Conservation (phyloP, 2,329 filamentous ascomycete species). For the Cytospora mali region DNA sequence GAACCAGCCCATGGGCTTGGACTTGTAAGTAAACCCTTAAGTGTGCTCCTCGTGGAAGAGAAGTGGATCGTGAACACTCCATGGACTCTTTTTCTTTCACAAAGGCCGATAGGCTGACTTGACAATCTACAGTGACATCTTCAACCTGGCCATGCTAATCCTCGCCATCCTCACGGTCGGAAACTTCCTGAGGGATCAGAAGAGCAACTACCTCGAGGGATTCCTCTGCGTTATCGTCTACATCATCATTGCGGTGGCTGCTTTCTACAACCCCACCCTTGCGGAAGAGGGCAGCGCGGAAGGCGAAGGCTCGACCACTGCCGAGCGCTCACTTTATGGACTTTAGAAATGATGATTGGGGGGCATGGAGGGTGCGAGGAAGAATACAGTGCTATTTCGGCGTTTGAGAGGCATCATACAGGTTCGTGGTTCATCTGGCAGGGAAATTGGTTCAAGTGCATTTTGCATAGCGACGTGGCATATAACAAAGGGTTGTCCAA, state of each 20-base stretch:
- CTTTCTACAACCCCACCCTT: slow-evolving; percentile 58
- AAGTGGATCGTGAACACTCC: background rate
- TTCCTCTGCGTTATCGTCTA: slow-evolving; percentile 74
- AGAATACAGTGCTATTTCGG: background rate
- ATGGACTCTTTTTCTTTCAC: background rate
- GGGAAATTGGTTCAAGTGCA: background rate
- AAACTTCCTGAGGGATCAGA: slow-evolving; percentile 83
- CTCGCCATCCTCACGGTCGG: slow-evolving; percentile 85
- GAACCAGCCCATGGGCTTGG: slow-evolving; percentile 70
- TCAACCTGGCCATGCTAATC: slow-evolving; percentile 81
- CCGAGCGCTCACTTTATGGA: slow-evolving; percentile 2
- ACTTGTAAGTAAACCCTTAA: slow-evolving; percentile 54
- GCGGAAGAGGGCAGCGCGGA: slow-evolving; percentile 9
- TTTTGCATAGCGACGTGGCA: slow-evolving; percentile 1
- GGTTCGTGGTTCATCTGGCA: background rate
- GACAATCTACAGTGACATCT: slow-evolving; percentile 59
- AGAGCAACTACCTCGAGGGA: slow-evolving; percentile 90
- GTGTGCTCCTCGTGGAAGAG: background rate
- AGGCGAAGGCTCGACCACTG: background rate
- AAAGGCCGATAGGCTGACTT: background rate
- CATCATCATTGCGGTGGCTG: slow-evolving; percentile 61
- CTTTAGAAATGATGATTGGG: background rate
- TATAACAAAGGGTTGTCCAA: background rate
- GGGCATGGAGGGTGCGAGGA: background rate
- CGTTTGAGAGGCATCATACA: background rate